Conservation (phyloP, 306 rosid genomes). For the Medicago arabica region DNA sequence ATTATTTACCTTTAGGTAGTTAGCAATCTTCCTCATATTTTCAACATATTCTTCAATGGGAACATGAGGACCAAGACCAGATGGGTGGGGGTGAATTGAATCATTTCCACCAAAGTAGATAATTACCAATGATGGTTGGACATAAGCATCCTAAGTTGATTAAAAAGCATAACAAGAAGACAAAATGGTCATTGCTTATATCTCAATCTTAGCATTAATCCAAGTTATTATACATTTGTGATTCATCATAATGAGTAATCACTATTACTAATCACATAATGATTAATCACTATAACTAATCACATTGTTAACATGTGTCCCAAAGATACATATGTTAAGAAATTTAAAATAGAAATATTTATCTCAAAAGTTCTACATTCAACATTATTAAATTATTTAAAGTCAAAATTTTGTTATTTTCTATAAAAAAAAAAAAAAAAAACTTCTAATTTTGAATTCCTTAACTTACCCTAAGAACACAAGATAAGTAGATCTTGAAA, state of each 20-base stretch:
- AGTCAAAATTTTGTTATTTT: too few relatives aligned
- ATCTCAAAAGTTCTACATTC: too few relatives aligned
- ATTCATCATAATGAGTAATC: neutral
- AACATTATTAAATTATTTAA: too few relatives aligned
- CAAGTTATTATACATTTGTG: neutral
- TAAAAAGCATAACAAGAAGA: neutral
- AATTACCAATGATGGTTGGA: constrained; percentile 81
- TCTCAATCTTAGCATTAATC: too few relatives aligned
- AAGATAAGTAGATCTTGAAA: too few relatives aligned
- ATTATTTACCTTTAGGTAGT: constrained; percentile 61
- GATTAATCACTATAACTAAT: neutral
- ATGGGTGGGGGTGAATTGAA: constrained; percentile 59
- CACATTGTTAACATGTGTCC: neutral
- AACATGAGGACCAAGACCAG: constrained; percentile 65
- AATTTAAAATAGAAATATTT: too few relatives aligned
- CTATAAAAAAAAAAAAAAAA: too few relatives aligned
- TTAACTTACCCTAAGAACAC: too few relatives aligned
- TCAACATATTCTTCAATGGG: constrained; percentile 75
- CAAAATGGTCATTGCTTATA: neutral
- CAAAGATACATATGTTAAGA: too few relatives aligned
- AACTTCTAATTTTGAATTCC: too few relatives aligned
- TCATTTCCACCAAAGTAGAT: constrained; percentile 93
- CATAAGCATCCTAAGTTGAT: constrained; percentile 53
- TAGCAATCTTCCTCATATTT: constrained; percentile 78
- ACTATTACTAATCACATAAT: neutral